Base-by-base conservation (phyloP, 768 basidiomycete species). In the Boletales sp. region DNA sequence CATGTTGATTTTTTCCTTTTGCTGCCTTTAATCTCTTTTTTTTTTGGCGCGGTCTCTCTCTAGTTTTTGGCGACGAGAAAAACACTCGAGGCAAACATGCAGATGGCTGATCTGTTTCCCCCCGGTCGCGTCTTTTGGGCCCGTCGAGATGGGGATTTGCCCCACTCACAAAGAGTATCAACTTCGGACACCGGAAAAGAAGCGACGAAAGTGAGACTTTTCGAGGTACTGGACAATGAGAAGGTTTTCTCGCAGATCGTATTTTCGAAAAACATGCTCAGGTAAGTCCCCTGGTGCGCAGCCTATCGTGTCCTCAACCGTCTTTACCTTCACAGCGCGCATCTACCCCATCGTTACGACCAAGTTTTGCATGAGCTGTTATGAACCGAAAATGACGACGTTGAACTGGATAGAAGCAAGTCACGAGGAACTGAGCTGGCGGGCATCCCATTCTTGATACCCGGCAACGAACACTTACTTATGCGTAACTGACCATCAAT, bases 61-160 rank as follows among this genome's bases (percentile, higher is more conserved):
- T 48, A 91, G 90, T 89, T 92, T 60, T 72, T 91, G 35, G 79
- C 87, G 0, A 78, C 87, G 50, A 81, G 90, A 40, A 91, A 88
- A 73, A 90, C 89, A 3, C 75, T 92, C 0, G 87, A 91, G 64
- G 89, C 88, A 40, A 90, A 87, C 51, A 91, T 92, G 89, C 78
- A 81, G 43, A 79, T 76, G 72, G 70, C 80, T 3, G 76, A 83
- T 55, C 76, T 89, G 64, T 90, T 80, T 53, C 89, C 89, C 12
- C 86, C 90, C 0, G 90, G 88, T 3, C 77, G 82, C 8, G 82
- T 91, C 14, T 74, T 88, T 30, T 90, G 88, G 89, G 89, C 84
- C 6, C 73, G 90, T 65, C 78, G 86, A 48, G 83, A 90, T 50
- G 75, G 77, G 41, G 85, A 89, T 65, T 63, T 91, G 19, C 81